These are phyloP conservation scores for Chaetothyriales sp. DNA, from an alignment of 2,329 filamentous ascomycete species.

Conservation along the genomic window DNA sequence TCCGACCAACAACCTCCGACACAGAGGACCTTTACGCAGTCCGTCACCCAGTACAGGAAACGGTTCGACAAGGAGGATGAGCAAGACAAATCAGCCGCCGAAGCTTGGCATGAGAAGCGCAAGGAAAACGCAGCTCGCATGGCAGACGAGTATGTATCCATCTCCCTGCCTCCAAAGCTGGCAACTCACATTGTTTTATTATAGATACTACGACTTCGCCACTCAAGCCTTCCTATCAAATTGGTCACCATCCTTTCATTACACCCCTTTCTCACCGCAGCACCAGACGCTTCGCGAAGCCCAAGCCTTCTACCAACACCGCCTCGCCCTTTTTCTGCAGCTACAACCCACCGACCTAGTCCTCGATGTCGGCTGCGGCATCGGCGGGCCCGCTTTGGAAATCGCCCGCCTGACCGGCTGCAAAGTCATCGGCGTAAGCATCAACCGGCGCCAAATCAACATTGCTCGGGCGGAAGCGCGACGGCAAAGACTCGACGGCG, in stretches of 20 bases:
- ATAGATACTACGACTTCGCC: slow-evolving; percentile 18
- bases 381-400: slow-evolving; percentile 21
- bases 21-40: slow-evolving; percentile 1
- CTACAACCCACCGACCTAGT: slow-evolving; percentile 19
- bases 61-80: slow-evolving; percentile 5
- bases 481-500: not conserved
- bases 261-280: slow-evolving; percentile 14
- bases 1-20: not conserved
- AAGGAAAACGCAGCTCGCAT: slow-evolving; percentile 3
- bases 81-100: not conserved
- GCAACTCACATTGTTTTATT: not conserved
- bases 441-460: slow-evolving; percentile 21
- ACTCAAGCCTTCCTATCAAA: slow-evolving; percentile 14
- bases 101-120: slow-evolving; percentile 4
- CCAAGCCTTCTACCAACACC: slow-evolving; percentile 19
- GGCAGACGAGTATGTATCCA: slow-evolving; percentile 6
- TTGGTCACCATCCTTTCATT: slow-evolving; percentile 18
- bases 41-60: slow-evolving; percentile 4
- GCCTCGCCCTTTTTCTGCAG: slow-evolving; percentile 18
- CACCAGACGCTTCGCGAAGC: slow-evolving; percentile 13
- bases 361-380: slow-evolving; percentile 23
- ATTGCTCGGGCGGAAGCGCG: slow-evolving; percentile 5
- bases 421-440: slow-evolving; percentile 20
- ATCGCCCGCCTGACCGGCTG: slow-evolving; percentile 21
- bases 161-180: not conserved